Percentiles rank a stretch among this genome's conserved stretches.
These are phyloP conservation scores for Quercus engelmannii DNA, from an alignment of 306 rosid genomes.

Conservation along the genomic window DNA sequence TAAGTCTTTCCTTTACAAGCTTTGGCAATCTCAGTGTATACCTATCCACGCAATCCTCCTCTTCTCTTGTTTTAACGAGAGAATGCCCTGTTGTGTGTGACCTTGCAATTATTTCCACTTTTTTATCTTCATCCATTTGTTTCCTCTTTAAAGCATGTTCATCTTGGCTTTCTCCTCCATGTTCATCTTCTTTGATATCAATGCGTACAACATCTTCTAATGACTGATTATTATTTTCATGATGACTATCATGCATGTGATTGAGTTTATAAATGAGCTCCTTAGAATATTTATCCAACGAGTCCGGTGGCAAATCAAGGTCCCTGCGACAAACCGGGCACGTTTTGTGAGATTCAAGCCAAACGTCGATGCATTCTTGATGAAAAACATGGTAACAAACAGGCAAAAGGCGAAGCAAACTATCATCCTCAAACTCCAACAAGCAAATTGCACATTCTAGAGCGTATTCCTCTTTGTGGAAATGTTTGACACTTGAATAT, in stretches of 20 bases:
- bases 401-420: conserved; percentile 50
- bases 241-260: not conserved
- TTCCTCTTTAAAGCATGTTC: not conserved
- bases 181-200: conserved; percentile 29
- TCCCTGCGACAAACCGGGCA: conserved; percentile 76
- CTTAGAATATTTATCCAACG: not conserved
- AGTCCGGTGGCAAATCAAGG: conserved; percentile 26
- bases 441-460: conserved; percentile 70
- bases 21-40: conserved; percentile 55
- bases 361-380: conserved; percentile 69
- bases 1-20: conserved; percentile 25
- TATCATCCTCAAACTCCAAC: conserved; percentile 55
- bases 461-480: conserved; percentile 32
- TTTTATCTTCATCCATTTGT: not conserved
- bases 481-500: conserved; percentile 53
- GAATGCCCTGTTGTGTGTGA: conserved; percentile 84
- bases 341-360: conserved; percentile 71
- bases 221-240: not conserved
- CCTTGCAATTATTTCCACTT: conserved; percentile 29
- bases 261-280: not conserved
- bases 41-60: conserved; percentile 15
- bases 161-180: not conserved
- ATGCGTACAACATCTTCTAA: conserved; percentile 25
- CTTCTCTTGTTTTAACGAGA: conserved; percentile 32
- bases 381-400: conserved; percentile 74